Evolutionary conservation across 192 early-diverging fungal species (phyloP).

Genomic region (Linderina pennispora): DNA sequence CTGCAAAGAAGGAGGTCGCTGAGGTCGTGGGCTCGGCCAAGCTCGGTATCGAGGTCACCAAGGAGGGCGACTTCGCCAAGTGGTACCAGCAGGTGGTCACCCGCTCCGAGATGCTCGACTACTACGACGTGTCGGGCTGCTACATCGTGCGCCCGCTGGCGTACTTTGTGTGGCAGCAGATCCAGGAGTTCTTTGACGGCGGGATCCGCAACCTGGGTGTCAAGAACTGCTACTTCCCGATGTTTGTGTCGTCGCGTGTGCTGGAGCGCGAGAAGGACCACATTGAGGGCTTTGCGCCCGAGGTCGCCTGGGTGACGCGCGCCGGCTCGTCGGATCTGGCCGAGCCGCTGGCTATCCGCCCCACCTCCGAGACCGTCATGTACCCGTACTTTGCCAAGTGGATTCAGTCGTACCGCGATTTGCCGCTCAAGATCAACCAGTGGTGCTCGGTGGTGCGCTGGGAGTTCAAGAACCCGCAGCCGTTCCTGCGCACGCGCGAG

Average conservation of each 20-base stretch:
- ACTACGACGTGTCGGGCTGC: conserved; percentile 98
- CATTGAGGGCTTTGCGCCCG: conserved; percentile 98
- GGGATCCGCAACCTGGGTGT: conserved; percentile 90
- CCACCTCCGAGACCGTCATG: conserved; percentile 99
- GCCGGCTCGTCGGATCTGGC: conserved; percentile 89
- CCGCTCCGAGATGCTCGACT: conserved; percentile 95
- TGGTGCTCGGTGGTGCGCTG: conserved; percentile 99
- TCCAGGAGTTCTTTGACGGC: conserved; percentile 89
- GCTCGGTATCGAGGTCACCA: conserved; percentile 82
- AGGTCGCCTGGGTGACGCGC: conserved; percentile 99
- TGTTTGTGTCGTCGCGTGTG: conserved; percentile 89
- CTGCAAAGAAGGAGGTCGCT: conserved; percentile 41
- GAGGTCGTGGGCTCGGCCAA: conserved; percentile 54
- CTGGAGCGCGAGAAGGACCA: conserved; percentile 98
- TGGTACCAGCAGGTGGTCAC: conserved; percentile 93
- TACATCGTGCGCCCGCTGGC: conserved; percentile 96
- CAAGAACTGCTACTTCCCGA: conserved; percentile 98
- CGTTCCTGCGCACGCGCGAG: conserved; percentile 97
- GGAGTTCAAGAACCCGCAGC: conserved; percentile 99
- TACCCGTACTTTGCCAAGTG: conserved; percentile 99
- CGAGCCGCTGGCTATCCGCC: conserved; percentile 97
- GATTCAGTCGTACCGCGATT: conserved; percentile 95
- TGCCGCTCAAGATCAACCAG: conserved; percentile 96
- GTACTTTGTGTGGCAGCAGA: conserved; percentile 95
- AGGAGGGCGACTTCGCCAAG: conserved; percentile 84